Evolutionary conservation across 805 yeast species (phyloP), one percentile per base, ranked within the genome.

Genomic region (Hanseniaspora occidentalis): DNA sequence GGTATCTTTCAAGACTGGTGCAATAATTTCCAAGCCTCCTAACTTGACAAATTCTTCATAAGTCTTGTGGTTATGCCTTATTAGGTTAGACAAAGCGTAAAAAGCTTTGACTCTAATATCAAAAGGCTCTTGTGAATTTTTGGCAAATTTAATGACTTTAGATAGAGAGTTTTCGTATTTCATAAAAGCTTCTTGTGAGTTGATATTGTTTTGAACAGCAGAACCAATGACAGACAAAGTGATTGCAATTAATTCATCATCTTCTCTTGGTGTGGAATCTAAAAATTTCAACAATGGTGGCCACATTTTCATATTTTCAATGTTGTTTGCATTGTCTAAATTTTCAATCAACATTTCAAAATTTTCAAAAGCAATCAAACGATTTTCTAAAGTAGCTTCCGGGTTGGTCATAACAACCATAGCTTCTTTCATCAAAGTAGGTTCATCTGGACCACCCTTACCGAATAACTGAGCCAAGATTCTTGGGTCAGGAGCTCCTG

Each of bases 341-440:
- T 86, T 86, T 56, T 89, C 97, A 37, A 92, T 79, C 39, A 89
- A 66, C 89, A 88, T 85, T 57, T 89, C 96, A 52, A 89, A 81
- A 57, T 85, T 84, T 48, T 89, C 96, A 45, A 86, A 71, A 0
- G 96, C 95, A 7, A 73, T 71, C 39, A 79, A 66, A 50, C 80
- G 81, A 50, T 70, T 69, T 31, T 81, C 89, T 18, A 72, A 50
- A 6, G 71, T 71, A 3, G 76, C 75, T 37, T 77, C 80, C 6
- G 74, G 71, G 50, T 73, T 67, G 2, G 61, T 53, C 4, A 82
- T 74, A 8, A 81, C 77, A 5, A 57, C 52, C 56, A 88, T 73
- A 24, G 84, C 75, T 48, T 84, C 80, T 47, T 69, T 76, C 98
- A 92, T 92, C 46, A 84, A 64, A 2, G 86, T 70, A 4, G 95